These are phyloP conservation scores for Hordeum pubiflorum DNA, from an alignment of 202 grass and related monocot species.

Conservation along the genomic window DNA sequence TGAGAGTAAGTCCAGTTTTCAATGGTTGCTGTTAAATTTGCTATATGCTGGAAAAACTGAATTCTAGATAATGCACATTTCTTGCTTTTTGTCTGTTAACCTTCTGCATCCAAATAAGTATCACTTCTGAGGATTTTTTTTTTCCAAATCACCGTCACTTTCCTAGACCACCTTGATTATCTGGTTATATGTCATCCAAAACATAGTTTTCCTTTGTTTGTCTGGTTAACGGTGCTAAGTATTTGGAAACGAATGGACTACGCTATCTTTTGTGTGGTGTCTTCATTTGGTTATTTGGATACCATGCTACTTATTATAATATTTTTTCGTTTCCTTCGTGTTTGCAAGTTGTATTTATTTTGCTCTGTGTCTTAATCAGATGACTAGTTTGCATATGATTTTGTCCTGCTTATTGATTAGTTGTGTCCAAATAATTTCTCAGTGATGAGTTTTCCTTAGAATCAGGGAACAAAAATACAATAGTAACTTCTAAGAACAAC, in stretches of 20 bases:
- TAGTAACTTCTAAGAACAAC: too few relatives aligned
- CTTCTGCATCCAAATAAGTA: neutral
- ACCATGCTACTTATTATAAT: neutral
- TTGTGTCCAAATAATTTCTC: too few relatives aligned
- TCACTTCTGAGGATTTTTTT: too few relatives aligned
- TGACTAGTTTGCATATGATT: too few relatives aligned
- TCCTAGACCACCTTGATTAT: neutral
- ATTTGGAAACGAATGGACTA: neutral
- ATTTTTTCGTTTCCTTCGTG: neutral
- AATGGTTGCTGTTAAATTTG: neutral
- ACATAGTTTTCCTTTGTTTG: neutral
- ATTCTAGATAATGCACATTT: neutral
- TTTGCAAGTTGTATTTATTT: too few relatives aligned
- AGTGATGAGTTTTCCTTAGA: too few relatives aligned
- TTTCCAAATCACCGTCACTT: neutral
- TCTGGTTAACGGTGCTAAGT: neutral
- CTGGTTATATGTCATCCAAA: neutral
- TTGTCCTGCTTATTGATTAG: too few relatives aligned
- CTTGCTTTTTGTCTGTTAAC: neutral
- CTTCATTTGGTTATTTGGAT: neutral
- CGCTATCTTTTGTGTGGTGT: neutral
- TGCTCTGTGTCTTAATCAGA: too few relatives aligned
- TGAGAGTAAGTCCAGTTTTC: slow-evolving; percentile 64
- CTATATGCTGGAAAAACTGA: neutral
- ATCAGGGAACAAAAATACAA: too few relatives aligned